Percentiles rank a stretch among this genome's conserved stretches.
phyloP scores from a whole-genome alignment of 495 filamentous ascomycete species.

The Staphylotrichum tortipilum region DNA sequence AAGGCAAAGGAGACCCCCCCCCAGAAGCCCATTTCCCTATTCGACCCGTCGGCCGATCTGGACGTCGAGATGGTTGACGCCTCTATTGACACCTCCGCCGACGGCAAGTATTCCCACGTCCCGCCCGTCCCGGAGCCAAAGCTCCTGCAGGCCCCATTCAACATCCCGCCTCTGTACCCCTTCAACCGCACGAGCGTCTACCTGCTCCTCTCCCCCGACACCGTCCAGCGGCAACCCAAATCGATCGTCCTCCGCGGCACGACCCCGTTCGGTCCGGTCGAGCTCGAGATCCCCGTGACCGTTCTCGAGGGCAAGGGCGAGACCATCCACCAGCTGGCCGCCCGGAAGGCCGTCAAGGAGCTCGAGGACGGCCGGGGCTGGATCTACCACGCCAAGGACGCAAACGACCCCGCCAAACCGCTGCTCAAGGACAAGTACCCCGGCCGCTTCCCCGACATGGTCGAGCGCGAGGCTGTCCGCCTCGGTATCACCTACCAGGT shows the following conservation, averaged over 20 bases:
- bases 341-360: slow-evolving; percentile 56
- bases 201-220: slow-evolving; percentile 47
- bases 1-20: background rate
- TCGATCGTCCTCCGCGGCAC: slow-evolving; percentile 50
- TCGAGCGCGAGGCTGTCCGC: slow-evolving; percentile 52
- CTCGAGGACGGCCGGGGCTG: slow-evolving; percentile 63
- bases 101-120: slow-evolving; percentile 37
- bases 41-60: slow-evolving; percentile 38
- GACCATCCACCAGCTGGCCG: slow-evolving; percentile 62
- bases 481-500: slow-evolving; percentile 58
- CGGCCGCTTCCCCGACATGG: slow-evolving; percentile 44
- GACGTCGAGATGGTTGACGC: slow-evolving; percentile 30
- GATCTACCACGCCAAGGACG: slow-evolving; percentile 44
- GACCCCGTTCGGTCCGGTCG: slow-evolving; percentile 45
- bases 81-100: slow-evolving; percentile 12
- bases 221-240: slow-evolving; percentile 38
- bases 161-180: slow-evolving; percentile 55
- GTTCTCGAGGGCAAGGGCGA: slow-evolving; percentile 36
- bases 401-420: slow-evolving; percentile 24
- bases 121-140: slow-evolving; percentile 44
- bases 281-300: slow-evolving; percentile 54
- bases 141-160: slow-evolving; percentile 52
- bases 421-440: slow-evolving; percentile 41
- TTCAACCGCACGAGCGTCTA: slow-evolving; percentile 57
- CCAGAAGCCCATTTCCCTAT: slow-evolving; percentile 49